Evolutionary conservation across 441 rosid species (phyloP), one percentile per base, ranked within the genome.

Genomic region (Aleurites moluccanus): DNA sequence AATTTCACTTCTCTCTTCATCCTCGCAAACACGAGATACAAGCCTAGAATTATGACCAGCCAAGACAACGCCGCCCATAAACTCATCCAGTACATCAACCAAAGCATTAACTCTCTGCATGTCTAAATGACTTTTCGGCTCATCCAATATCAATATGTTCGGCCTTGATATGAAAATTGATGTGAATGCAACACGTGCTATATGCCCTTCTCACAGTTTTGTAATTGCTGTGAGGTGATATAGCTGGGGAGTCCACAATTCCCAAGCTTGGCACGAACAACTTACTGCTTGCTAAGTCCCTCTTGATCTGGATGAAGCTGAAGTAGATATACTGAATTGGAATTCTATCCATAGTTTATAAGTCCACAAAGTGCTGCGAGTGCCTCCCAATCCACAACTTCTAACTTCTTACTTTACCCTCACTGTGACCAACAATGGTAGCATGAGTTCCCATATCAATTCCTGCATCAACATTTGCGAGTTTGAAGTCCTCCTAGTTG

Each of bases 371-470:
- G 73, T 94, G 98, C 84, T 94, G 97, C 1, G 97, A 92, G 56
- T 91, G 92, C 84, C 97, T 87, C 10, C 97, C 98, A 64, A 94
- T 88, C 73, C 97, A 87, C 82, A 92, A 76, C 80, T 94, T 92
- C 77, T 91, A 97, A 74, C 94, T 86, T 73, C 96, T 80, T 63
- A 84, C 87, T 83, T 91, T 97, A 68, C 98, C 98, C 72, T 92
- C 94, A 0, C 79, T 79, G 28, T 97, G 97, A 75, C 98, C 98
- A 70, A 91, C 94, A 55, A 92, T 92, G 28, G 98, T 97, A 11
- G 91, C 97, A 14, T 97, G 80, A 69, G 98, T 92, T 70, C 97
- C 97, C 97, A 94, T 92, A 84, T 94, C 98, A 67, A 94, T 91
- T 69, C 98, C 98, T 45, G 89, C 94, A 81, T 94, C 98, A 64